Evolutionary conservation across 345 rosid genomes (phyloP).

Genomic region (Murraya koenigii): DNA sequence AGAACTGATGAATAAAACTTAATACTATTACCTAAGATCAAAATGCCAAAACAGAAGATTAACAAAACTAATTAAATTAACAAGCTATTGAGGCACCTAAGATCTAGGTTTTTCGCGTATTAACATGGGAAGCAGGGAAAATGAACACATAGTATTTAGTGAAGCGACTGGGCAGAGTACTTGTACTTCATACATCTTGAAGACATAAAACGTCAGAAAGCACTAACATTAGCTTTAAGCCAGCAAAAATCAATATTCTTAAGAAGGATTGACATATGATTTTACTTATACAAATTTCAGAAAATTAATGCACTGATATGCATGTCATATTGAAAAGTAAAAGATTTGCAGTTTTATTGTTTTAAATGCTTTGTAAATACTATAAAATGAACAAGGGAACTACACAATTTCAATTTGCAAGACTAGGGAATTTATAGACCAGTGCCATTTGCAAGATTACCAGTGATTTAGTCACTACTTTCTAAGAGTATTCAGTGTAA

Average conservation of each 20-base stretch:
- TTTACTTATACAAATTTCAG: neutral
- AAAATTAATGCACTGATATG: neutral
- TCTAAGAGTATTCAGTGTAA: neutral
- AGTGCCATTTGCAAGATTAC: neutral
- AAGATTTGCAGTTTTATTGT: neutral
- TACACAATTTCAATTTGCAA: neutral
- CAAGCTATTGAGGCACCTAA: neutral
- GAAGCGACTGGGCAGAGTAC: neutral
- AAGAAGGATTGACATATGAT: neutral
- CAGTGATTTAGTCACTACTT: neutral
- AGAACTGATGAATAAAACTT: neutral
- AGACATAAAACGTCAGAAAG: neutral
- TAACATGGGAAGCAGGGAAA: neutral
- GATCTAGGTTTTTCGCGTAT: neutral
- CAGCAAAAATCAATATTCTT: neutral
- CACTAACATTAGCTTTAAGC: neutral
- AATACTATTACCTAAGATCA: neutral
- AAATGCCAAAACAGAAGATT: neutral
- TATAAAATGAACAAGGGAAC: neutral
- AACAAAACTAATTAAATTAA: neutral
- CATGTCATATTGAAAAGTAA: neutral
- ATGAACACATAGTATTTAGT: neutral
- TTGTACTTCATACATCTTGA: neutral
- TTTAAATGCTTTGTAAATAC: neutral
- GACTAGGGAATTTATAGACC: too few species aligned